Base-by-base conservation (phyloP, 345 rosid species). In the Linum lewisii region DNA sequence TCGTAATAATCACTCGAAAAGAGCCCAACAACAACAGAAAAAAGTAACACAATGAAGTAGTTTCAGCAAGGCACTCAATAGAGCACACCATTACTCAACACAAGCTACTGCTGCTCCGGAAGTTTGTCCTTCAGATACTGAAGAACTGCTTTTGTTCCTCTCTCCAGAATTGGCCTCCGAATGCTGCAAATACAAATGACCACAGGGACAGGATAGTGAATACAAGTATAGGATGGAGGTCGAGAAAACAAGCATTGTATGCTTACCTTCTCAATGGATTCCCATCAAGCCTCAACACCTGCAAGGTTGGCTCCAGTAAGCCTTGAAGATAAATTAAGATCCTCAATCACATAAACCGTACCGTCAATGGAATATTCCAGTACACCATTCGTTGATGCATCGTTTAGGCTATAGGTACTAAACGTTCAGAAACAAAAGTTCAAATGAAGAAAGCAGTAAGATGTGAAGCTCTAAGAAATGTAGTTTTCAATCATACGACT, bases 181-280 rank as follows among this genome's bases (percentile, higher is more conserved):
- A 88, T 86, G 78, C 98, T 88, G 90, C 63, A 62, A 22, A 16
- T 62, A 54, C 20, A 19, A 25, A n/a, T 18, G 25, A 44, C 50
- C 21, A 16, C 54, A 20, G 18, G 7, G 21, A 19, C 56, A 20
- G 16, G 7, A 16, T 0, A 55, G 0, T 54, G 6, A 0, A 11
- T 23, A 4, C 0, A 49, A 5, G 59, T n/a, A 21, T 32, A 42
- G 7, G 34, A 22, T 8, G 21, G 22, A 1, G 20, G 10, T 57
- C 32, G 20, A 26, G 26, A 29, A 21, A 21, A 20, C 23, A 11
- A n/a, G 34, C 2, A 47, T 14, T 32, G 54, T 5, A 42, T 4
- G 15, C 18, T 47, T 78, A 88, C 95, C 96, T 92, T 82, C 93
- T 81, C 64, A 88, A 60, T 45, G 95, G 96, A 76, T 92, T 92